Evolutionary conservation across 2,329 filamentous ascomycete genomes (phyloP).

Genomic region (Aspergillus transmontanensis): DNA sequence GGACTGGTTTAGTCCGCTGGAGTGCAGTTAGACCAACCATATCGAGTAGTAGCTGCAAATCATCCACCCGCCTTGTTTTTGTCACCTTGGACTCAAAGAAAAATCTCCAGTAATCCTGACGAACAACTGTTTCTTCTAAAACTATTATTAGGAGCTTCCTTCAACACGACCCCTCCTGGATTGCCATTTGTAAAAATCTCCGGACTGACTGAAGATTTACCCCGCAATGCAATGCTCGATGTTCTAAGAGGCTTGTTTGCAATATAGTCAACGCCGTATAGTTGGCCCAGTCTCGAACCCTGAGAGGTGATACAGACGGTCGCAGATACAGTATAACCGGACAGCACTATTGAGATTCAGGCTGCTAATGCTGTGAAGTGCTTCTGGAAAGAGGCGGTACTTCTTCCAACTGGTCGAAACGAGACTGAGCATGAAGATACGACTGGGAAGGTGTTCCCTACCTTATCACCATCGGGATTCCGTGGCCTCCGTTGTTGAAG

Average conservation of each 20-base stretch:
- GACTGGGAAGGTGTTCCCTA: neutral
- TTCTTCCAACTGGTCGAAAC: constrained; percentile 6
- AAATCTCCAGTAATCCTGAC: neutral
- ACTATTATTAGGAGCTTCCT: neutral
- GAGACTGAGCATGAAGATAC: neutral
- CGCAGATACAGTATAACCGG: neutral
- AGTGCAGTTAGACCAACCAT: constrained; percentile 3
- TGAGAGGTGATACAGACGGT: neutral
- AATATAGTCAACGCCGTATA: neutral
- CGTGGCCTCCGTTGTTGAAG: neutral
- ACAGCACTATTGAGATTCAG: constrained; percentile 11
- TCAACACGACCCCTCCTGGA: neutral
- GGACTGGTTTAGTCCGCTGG: neutral
- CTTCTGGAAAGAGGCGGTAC: neutral
- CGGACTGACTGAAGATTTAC: constrained; percentile 10
- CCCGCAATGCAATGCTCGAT: constrained; percentile 19
- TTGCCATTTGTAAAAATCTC: constrained; percentile 2
- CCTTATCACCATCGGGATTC: neutral
- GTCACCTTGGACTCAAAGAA: neutral
- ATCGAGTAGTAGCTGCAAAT: constrained; percentile 15
- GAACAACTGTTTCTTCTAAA: neutral
- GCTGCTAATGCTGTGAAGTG: constrained; percentile 11
- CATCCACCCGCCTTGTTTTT: constrained; percentile 3
- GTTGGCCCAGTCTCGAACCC: neutral
- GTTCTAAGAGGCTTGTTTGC: constrained; percentile 10